phyloP scores from a whole-genome alignment of 2,329 filamentous ascomycete species.

The Trichoderma semiorbis region DNA sequence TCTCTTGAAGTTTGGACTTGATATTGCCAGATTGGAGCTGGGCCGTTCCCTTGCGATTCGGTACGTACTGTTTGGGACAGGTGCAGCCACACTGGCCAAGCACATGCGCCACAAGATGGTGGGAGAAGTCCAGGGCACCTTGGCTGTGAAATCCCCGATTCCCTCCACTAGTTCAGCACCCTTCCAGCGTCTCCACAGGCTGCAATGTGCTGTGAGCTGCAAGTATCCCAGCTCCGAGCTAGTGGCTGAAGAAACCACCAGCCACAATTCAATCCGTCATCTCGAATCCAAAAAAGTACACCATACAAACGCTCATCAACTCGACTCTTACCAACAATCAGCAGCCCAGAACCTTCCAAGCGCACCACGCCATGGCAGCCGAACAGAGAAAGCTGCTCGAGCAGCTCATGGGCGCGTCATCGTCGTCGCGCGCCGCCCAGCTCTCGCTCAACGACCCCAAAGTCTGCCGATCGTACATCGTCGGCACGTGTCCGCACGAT shows the following conservation, averaged over 20 bases:
- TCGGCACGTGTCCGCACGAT: constrained; percentile 92
- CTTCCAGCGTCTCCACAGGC: not conserved
- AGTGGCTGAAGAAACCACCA: not conserved
- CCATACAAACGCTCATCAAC: not conserved
- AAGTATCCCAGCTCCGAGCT: not conserved
- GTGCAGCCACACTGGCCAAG: not conserved
- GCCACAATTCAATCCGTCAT: constrained; percentile 16
- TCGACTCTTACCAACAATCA: not conserved
- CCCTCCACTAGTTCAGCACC: not conserved
- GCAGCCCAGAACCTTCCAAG: not conserved
- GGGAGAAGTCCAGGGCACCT: not conserved
- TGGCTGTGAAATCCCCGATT: not conserved
- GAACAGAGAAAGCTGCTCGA: constrained; percentile 98
- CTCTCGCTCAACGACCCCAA: constrained; percentile 87
- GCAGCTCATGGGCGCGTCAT: constrained; percentile 83
- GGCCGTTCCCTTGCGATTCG: not conserved
- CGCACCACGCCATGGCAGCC: constrained; percentile 67
- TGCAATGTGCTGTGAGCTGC: not conserved
- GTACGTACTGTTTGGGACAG: not conserved
- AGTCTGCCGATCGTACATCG: constrained; percentile 91
- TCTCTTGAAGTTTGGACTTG: constrained; percentile 20
- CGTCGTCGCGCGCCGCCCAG: constrained; percentile 71
- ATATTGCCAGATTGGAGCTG: constrained; percentile 14
- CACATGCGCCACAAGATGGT: constrained; percentile 3
- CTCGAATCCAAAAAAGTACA: constrained; percentile 8